phyloP scores from a whole-genome alignment of 1,284 basidiomycete genomes.

The Hemileia vastatrix region DNA sequence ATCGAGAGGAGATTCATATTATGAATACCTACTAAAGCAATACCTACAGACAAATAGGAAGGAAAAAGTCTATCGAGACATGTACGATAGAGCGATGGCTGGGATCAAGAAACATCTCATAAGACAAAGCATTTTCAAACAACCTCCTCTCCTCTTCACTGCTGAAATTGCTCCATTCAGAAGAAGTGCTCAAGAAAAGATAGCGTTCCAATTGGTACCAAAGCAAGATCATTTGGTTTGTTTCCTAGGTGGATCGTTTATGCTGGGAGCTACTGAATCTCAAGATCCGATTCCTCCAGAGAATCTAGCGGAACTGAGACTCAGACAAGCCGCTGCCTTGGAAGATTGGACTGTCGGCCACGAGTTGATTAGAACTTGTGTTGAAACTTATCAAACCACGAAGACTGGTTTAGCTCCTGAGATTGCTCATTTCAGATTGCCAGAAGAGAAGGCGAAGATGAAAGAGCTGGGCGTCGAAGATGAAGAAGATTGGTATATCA shows the following conservation, averaged over 20 bases:
- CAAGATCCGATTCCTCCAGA: slow-evolving; percentile 57
- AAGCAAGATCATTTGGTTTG: slow-evolving; percentile 96
- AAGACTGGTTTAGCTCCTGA: slow-evolving; percentile 55
- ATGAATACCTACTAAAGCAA: slow-evolving; percentile 66
- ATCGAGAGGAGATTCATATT: slow-evolving; percentile 86
- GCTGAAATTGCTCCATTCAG: too few relatives aligned
- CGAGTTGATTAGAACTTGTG: slow-evolving; percentile 72
- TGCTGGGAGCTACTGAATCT: slow-evolving; percentile 73
- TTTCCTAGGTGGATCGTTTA: slow-evolving; percentile 81
- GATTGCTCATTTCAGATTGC: slow-evolving; percentile 39
- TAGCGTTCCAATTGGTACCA: slow-evolving; percentile 50
- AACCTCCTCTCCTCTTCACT: too few relatives aligned
- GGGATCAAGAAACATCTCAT: slow-evolving; percentile 67
- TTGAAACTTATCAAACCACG: slow-evolving; percentile 69
- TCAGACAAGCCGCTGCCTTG: slow-evolving; percentile 51
- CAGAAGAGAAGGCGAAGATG: slow-evolving; percentile 7
- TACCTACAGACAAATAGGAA: slow-evolving; percentile 57
- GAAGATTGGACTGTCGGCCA: slow-evolving; percentile 74
- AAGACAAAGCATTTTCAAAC: too few relatives aligned
- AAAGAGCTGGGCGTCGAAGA: too few relatives aligned
- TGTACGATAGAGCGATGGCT: slow-evolving; percentile 75
- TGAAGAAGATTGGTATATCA: too few relatives aligned
- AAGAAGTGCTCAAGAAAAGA: too few relatives aligned
- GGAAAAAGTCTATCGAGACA: slow-evolving; percentile 71
- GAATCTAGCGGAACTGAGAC: too few relatives aligned